These are phyloP conservation scores for Debaryomyces tyrocola DNA, from an alignment of 805 yeast genomes.

Conservation along the genomic window DNA sequence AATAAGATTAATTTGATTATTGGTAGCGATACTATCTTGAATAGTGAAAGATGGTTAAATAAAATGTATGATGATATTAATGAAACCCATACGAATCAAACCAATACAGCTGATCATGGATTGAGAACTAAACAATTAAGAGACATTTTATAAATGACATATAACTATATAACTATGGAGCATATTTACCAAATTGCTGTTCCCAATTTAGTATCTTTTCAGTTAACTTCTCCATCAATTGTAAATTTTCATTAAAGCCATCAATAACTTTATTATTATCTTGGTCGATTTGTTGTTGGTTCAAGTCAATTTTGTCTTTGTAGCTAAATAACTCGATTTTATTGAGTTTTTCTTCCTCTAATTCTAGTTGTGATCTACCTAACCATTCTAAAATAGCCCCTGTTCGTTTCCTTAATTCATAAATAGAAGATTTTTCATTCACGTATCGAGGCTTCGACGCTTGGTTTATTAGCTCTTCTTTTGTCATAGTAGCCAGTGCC, in stretches of 20 bases:
- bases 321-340: conserved; percentile 49
- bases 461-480: conserved; percentile 57
- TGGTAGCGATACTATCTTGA: conserved; percentile 61
- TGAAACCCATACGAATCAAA: conserved; percentile 6
- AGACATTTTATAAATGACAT: conserved; percentile 19
- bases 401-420: conserved; percentile 85
- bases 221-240: conserved; percentile 71
- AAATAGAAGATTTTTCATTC: conserved; percentile 66
- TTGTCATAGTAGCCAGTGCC: conserved; percentile 16
- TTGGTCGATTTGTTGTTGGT: conserved; percentile 14
- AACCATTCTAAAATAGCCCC: conserved; percentile 90
- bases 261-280: conserved; percentile 32
- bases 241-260: conserved; percentile 59
- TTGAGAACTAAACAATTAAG: conserved; percentile 38
- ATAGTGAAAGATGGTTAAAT: conserved; percentile 35
- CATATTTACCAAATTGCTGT: conserved; percentile 58
- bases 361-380: conserved; percentile 80
- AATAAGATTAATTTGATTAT: conserved; percentile 64
- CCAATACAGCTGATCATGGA: conserved; percentile 1
- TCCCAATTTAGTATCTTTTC: conserved; percentile 78
- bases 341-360: conserved; percentile 69
- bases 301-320: conserved; percentile 34
- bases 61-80: conserved; percentile 32
- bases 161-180: conserved; percentile 25
- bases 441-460: conserved; percentile 86